A percentile compares a stretch with the other conserved stretches of the same genome.
phyloP scores from a whole-genome alignment of 768 basidiomycete genomes.

The Lactarius quietus region DNA sequence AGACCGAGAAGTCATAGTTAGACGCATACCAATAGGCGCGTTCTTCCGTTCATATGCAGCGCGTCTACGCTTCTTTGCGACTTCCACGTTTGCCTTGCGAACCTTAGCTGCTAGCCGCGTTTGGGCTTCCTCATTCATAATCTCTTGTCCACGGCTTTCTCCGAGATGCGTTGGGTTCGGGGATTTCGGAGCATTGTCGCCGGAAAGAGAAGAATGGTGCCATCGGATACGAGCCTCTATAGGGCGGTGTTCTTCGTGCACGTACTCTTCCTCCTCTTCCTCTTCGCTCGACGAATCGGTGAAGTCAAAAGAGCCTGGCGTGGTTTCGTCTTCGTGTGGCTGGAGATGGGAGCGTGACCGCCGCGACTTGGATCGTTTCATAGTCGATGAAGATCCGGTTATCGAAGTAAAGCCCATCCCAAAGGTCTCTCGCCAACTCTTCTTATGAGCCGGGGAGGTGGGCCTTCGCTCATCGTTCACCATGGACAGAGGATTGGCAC shows the following conservation, averaged over 20 bases:
- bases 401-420: conserved; percentile 29
- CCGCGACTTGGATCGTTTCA: conserved; percentile 23
- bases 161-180: not conserved
- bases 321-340: not conserved
- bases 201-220: conserved; percentile 11
- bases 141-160: not conserved
- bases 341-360: conserved; percentile 10
- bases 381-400: conserved; percentile 18
- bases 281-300: conserved; percentile 35
- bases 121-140: conserved; percentile 16
- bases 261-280: conserved; percentile 29
- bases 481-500: conserved; percentile 88
- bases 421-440: conserved; percentile 34
- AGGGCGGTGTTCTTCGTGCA: conserved; percentile 66
- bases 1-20: conserved; percentile 94
- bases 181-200: not conserved
- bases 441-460: conserved; percentile 30
- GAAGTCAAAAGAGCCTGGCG: not conserved
- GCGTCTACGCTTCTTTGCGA: conserved; percentile 22
- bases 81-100: conserved; percentile 21
- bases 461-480: conserved; percentile 55
- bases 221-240: conserved; percentile 62
- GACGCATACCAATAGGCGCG: conserved; percentile 71
- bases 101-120: conserved; percentile 22
- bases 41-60: conserved; percentile 28